These are phyloP conservation scores for Arachis hypogaea DNA, from an alignment of 306 rosid genomes.

Conservation along the genomic window DNA sequence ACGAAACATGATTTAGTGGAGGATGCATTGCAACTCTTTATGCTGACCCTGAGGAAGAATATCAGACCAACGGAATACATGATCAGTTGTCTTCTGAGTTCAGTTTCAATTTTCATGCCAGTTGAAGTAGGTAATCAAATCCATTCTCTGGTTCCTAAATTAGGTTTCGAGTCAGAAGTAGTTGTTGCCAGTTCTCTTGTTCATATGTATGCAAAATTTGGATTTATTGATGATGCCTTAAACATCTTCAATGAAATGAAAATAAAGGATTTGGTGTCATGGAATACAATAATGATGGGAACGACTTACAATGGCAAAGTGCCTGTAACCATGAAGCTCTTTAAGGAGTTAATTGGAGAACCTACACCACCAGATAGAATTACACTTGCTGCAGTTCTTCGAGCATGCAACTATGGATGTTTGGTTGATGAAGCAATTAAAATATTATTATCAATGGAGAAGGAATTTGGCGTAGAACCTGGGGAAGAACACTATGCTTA, in stretches of 20 bases:
- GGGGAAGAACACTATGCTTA: constrained; percentile 59
- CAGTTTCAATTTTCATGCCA: constrained; percentile 54
- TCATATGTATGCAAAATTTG: constrained; percentile 72
- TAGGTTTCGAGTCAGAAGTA: constrained; percentile 69
- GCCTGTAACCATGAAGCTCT: constrained; percentile 51
- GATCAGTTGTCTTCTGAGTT: constrained; percentile 70
- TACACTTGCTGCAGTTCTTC: constrained; percentile 66
- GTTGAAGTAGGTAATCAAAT: constrained; percentile 64
- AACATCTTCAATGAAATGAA: constrained; percentile 53
- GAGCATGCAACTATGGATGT: constrained; percentile 72
- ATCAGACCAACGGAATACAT: constrained; percentile 72
- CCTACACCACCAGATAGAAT: constrained; percentile 61
- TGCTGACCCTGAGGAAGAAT: constrained; percentile 61
- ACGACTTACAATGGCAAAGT: constrained; percentile 59
- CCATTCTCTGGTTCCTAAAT: constrained; percentile 69
- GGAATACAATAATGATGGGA: constrained; percentile 82
- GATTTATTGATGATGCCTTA: constrained; percentile 59
- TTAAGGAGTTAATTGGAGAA: constrained; percentile 46
- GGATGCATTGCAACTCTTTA: constrained; percentile 62
- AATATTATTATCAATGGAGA: constrained; percentile 64
- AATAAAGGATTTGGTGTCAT: constrained; percentile 69
- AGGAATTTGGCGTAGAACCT: constrained; percentile 62
- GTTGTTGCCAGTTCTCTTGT: constrained; percentile 72
- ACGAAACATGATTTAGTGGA: constrained; percentile 56
- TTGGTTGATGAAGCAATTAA: constrained; percentile 65